phyloP scores from a whole-genome alignment of 139 green algal species.

The Chlamydomonas urium region DNA sequence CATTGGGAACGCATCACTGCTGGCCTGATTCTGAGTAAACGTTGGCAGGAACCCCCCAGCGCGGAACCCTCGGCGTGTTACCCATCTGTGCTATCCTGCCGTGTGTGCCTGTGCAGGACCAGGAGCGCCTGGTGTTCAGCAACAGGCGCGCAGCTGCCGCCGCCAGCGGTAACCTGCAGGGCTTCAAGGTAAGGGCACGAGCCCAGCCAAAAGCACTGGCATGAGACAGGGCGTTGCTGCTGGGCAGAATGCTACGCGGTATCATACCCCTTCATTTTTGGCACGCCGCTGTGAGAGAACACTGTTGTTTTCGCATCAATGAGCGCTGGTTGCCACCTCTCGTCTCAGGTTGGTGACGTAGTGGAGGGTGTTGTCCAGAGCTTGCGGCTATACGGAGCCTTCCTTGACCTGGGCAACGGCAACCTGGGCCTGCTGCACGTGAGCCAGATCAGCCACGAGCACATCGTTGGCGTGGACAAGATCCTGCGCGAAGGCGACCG shows the following conservation, averaged over 20 bases:
- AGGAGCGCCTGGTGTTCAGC: constrained; percentile 81
- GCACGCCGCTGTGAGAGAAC: too few relatives aligned
- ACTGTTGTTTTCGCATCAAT: too few relatives aligned
- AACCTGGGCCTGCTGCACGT: constrained; percentile 94
- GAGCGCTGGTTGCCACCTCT: constrained; percentile 58
- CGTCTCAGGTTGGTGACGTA: constrained; percentile 77
- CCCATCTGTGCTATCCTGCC: not conserved
- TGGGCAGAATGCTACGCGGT: too few relatives aligned
- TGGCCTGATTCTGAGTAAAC: too few relatives aligned
- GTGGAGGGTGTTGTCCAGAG: constrained; percentile 83
- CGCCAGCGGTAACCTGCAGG: constrained; percentile 24
- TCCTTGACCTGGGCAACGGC: constrained; percentile 88
- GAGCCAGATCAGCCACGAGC: constrained; percentile 93
- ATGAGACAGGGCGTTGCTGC: not conserved
- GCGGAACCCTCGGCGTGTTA: too few relatives aligned
- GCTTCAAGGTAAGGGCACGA: constrained; percentile 30
- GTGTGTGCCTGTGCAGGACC: constrained; percentile 40
- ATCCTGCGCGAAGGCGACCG: constrained; percentile 70
- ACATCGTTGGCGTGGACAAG: constrained; percentile 84
- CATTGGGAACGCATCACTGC: too few relatives aligned
- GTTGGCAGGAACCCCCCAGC: too few relatives aligned
- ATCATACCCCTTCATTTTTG: too few relatives aligned
- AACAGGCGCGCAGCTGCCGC: constrained; percentile 49
- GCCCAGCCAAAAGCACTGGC: not conserved
- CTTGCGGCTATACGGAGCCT: constrained; percentile 95